These are phyloP conservation scores for Oryza australiensis DNA, from an alignment of 176 grass and related monocot genomes.

Conservation along the genomic window DNA sequence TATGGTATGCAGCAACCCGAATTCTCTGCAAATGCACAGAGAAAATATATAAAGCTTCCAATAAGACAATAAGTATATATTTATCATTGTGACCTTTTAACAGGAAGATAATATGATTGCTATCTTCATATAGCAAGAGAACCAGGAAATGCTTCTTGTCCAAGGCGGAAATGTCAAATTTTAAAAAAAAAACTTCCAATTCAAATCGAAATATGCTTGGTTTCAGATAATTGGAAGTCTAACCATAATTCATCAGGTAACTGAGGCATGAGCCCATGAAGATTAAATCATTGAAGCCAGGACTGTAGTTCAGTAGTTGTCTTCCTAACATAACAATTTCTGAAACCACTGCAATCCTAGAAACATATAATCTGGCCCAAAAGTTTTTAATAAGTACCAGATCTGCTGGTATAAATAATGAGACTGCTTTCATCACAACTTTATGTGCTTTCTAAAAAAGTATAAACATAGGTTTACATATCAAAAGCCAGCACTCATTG, in stretches of 20 bases:
- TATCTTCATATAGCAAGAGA: neutral
- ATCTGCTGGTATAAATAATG: slow-evolving; percentile 14
- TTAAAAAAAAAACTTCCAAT: slow-evolving; percentile 4
- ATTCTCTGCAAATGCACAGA: slow-evolving; percentile 64
- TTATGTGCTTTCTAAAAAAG: slow-evolving; percentile 39
- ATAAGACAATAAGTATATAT: neutral
- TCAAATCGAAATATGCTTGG: slow-evolving; percentile 9
- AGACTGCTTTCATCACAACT: slow-evolving; percentile 4
- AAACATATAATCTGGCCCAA: neutral
- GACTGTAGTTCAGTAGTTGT: neutral
- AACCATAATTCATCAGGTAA: neutral
- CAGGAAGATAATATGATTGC: neutral
- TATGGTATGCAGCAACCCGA: slow-evolving; percentile 58
- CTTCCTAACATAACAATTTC: slow-evolving; percentile 8
- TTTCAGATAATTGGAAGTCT: slow-evolving; percentile 16
- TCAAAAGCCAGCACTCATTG: slow-evolving; percentile 13
- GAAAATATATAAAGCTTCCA: slow-evolving; percentile 3
- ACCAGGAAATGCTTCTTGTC: neutral
- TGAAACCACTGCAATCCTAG: slow-evolving; percentile 20
- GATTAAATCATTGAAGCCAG: neutral
- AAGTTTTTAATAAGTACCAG: slow-evolving; percentile 16
- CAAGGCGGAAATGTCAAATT: slow-evolving; percentile 7
- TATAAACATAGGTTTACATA: slow-evolving; percentile 27
- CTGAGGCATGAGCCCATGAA: neutral
- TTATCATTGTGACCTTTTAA: slow-evolving; percentile 1